Conservation (phyloP, 345 rosid genomes). For the Brassica carinata region DNA sequence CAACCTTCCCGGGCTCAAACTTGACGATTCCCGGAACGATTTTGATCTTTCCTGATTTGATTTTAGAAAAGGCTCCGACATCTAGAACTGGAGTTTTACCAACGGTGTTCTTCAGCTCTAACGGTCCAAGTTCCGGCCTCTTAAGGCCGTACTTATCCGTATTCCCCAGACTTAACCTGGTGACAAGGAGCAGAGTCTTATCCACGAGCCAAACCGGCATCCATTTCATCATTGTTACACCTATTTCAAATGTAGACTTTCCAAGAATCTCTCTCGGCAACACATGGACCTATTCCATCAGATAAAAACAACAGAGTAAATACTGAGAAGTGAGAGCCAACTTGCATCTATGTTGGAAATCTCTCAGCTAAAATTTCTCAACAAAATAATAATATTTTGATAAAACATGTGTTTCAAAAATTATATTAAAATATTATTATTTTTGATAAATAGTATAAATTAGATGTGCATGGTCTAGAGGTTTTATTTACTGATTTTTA, state of each 20-base stretch:
- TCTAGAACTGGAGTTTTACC: slow-evolving; percentile 88
- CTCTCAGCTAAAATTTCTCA: no score
- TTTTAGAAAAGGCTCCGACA: slow-evolving; percentile 62
- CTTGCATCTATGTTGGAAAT: not conserved
- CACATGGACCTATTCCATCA: slow-evolving; percentile 64
- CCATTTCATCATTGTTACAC: slow-evolving; percentile 57
- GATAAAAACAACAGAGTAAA: not conserved
- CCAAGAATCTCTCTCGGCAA: slow-evolving; percentile 77
- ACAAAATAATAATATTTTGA: no score
- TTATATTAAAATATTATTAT: no score
- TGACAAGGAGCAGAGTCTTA: slow-evolving; percentile 53
- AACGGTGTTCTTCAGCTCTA: slow-evolving; percentile 55
- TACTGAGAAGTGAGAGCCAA: not conserved
- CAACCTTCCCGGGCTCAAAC: slow-evolving; percentile 52
- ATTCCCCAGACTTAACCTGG: slow-evolving; percentile 60
- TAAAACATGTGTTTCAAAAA: no score
- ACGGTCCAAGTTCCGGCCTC: slow-evolving; percentile 63
- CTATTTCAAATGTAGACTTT: slow-evolving; percentile 63
- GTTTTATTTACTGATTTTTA: not conserved
- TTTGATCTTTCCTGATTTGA: slow-evolving; percentile 66
- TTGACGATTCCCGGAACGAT: slow-evolving; percentile 66
- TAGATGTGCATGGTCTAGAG: not conserved
- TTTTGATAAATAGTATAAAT: not conserved
- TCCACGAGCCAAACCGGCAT: slow-evolving; percentile 76
- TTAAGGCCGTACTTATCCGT: slow-evolving; percentile 57